Conservation (phyloP, 768 basidiomycete species). For the Russula sp. region DNA sequence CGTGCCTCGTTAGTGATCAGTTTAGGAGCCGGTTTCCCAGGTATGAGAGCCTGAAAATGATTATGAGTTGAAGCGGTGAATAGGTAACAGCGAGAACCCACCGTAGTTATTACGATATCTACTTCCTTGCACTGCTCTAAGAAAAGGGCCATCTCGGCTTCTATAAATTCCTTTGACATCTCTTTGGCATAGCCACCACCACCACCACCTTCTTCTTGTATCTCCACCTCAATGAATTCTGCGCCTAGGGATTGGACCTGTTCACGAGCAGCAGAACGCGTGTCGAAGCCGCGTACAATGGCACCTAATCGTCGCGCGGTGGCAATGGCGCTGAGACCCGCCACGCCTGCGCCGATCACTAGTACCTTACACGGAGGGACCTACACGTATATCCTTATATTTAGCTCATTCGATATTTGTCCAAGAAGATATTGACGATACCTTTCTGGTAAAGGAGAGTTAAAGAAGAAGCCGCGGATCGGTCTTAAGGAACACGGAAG, state of each 20-base stretch:
- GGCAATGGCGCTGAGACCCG: slow-evolving; percentile 83
- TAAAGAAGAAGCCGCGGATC: slow-evolving; percentile 6
- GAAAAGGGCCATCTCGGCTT: slow-evolving; percentile 85
- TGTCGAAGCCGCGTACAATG: slow-evolving; percentile 86
- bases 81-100: slow-evolving; percentile 34
- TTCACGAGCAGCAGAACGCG: slow-evolving; percentile 79
- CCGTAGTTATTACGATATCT: slow-evolving; percentile 85
- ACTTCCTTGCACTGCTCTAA: slow-evolving; percentile 86
- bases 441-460: slow-evolving; percentile 41
- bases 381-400: slow-evolving; percentile 39
- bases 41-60: slow-evolving; percentile 63
- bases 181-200: slow-evolving; percentile 85
- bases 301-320: slow-evolving; percentile 83
- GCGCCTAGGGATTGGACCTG: slow-evolving; percentile 89
- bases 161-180: slow-evolving; percentile 88
- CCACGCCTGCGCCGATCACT: slow-evolving; percentile 86
- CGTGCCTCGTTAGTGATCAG: slow-evolving; percentile 67
- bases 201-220: slow-evolving; percentile 80
- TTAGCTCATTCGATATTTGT: slow-evolving; percentile 1
- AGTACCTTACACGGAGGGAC: slow-evolving; percentile 85
- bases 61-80: not conserved
- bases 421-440: slow-evolving; percentile 29
- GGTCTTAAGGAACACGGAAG: slow-evolving; percentile 14
- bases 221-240: slow-evolving; percentile 79
- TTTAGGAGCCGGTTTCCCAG: slow-evolving; percentile 83